phyloP scores from a whole-genome alignment of 768 basidiomycete genomes.

The Kwoniella heveanensis region DNA sequence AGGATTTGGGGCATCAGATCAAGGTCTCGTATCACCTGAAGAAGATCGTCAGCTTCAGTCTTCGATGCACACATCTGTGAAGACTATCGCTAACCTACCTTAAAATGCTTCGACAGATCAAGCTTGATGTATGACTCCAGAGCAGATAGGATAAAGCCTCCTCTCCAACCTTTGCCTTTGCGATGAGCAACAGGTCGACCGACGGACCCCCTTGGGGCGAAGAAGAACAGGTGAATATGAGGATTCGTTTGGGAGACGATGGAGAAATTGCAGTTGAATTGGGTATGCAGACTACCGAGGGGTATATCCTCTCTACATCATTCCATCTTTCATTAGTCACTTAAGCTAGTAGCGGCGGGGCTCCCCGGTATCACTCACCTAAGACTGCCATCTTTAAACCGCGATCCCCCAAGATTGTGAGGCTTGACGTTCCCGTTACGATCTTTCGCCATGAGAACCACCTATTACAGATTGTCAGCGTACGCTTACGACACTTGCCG shows the following conservation, averaged over 20 bases:
- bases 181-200: constrained; percentile 86
- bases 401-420: constrained; percentile 86
- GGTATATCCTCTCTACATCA: constrained; percentile 81
- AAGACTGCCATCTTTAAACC: constrained; percentile 89
- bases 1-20: constrained; percentile 91
- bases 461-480: constrained; percentile 15
- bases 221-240: constrained; percentile 86
- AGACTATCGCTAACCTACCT: constrained; percentile 61
- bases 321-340: too few relatives aligned
- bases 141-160: constrained; percentile 87
- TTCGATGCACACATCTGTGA: too few relatives aligned
- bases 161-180: constrained; percentile 90
- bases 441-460: constrained; percentile 90
- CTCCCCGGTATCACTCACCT: constrained; percentile 59
- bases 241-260: constrained; percentile 93
- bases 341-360: too few relatives aligned
- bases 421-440: constrained; percentile 77
- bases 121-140: constrained; percentile 94
- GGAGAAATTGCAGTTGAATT: constrained; percentile 76
- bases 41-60: constrained; percentile 4
- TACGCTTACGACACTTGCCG: neutral
- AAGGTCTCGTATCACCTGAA: constrained; percentile 86
- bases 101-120: constrained; percentile 95
- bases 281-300: constrained; percentile 66
- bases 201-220: constrained; percentile 64